These are phyloP conservation scores for Rosa chinensis DNA, from an alignment of 306 rosid species.

Conservation along the genomic window DNA sequence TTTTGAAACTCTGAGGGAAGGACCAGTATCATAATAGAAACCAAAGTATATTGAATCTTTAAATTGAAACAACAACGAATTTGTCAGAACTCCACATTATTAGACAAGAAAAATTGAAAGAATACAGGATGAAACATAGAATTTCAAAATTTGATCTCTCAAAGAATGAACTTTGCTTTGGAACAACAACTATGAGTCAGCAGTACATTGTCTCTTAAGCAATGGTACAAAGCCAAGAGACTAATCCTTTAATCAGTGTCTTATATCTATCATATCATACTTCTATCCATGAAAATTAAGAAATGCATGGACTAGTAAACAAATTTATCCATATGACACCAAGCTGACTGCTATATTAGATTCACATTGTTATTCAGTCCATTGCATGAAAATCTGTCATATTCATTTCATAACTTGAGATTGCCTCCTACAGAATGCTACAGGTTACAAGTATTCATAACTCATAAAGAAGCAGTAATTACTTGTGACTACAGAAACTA, in stretches of 20 bases:
- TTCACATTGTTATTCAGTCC: background rate
- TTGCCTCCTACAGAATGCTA: background rate
- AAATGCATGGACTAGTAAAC: background rate
- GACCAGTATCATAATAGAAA: background rate
- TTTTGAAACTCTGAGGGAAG: slow-evolving; percentile 23
- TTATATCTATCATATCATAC: background rate
- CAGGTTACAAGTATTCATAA: background rate
- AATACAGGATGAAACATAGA: background rate
- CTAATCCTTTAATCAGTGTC: background rate
- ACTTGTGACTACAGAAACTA: slow-evolving; percentile 29
- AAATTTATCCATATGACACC: background rate
- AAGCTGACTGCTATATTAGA: background rate
- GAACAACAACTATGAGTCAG: background rate
- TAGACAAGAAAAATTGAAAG: background rate
- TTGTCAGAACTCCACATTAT: background rate
- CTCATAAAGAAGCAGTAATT: slow-evolving; percentile 3
- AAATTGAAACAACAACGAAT: background rate
- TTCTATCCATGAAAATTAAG: background rate
- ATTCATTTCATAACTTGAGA: background rate
- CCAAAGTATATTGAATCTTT: background rate
- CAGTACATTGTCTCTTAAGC: background rate
- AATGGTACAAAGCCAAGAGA: background rate
- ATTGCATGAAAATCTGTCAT: background rate
- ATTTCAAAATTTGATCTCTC: background rate
- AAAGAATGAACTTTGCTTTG: background rate